Evolutionary conservation across 1,284 basidiomycete species (phyloP).

Genomic region (Fistulinella cinereoalba): DNA sequence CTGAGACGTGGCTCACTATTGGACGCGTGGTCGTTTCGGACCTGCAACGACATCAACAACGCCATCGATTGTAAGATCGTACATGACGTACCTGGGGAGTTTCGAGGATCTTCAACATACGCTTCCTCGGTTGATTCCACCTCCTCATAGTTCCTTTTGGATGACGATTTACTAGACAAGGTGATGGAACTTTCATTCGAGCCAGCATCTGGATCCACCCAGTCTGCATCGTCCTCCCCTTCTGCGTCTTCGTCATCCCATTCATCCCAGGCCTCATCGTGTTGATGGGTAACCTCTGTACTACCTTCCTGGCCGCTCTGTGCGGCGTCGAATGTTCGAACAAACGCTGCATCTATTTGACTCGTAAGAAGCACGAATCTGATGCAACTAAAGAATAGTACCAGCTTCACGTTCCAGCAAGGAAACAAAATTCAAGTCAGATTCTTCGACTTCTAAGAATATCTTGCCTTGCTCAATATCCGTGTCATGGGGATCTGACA

Average conservation of each 20-base stretch:
- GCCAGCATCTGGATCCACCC: slow-evolving; percentile 33
- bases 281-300: slow-evolving; percentile 15
- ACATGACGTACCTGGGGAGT: slow-evolving; percentile 45
- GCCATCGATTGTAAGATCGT: not conserved
- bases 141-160: slow-evolving; percentile 50
- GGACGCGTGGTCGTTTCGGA: slow-evolving; percentile 37
- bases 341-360: slow-evolving; percentile 26
- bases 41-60: slow-evolving; percentile 21
- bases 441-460: slow-evolving; percentile 21
- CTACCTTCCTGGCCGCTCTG: slow-evolving; percentile 17
- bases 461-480: slow-evolving; percentile 3
- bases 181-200: slow-evolving; percentile 43
- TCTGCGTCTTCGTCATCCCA: slow-evolving; percentile 44
- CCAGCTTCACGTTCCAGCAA: slow-evolving; percentile 29
- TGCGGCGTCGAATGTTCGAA: slow-evolving; percentile 20
- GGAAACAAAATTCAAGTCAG: slow-evolving; percentile 27
- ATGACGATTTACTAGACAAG: slow-evolving; percentile 43
- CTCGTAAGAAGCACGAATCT: slow-evolving; percentile 5
- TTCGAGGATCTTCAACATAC: slow-evolving; percentile 27
- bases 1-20: slow-evolving; percentile 26
- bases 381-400: slow-evolving; percentile 5
- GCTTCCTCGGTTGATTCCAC: slow-evolving; percentile 41
- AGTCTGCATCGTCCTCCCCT: slow-evolving; percentile 39
- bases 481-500: slow-evolving; percentile 12
- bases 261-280: slow-evolving; percentile 32